phyloP scores from a whole-genome alignment of 805 yeast genomes.

The Metschnikowia lachancei region DNA sequence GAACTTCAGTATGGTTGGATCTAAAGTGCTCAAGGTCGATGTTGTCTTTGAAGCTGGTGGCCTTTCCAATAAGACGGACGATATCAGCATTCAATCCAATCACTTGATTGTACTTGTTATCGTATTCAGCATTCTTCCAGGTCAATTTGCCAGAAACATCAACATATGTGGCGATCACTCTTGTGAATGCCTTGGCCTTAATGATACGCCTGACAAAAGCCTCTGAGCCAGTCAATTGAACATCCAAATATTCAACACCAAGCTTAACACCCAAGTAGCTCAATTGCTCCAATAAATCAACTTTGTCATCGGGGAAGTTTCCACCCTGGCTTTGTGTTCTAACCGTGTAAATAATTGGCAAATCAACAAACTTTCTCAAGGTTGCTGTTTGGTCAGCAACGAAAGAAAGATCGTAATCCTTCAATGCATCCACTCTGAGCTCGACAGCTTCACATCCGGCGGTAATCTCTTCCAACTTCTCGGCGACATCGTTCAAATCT shows the following conservation, averaged over 20 bases:
- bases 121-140: conserved; percentile 77
- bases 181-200: conserved; percentile 55
- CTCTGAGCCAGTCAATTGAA: conserved; percentile 70
- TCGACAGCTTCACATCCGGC: conserved; percentile 82
- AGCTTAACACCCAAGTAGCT: conserved; percentile 63
- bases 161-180: conserved; percentile 80
- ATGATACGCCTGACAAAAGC: conserved; percentile 51
- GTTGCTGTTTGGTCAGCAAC: conserved; percentile 73
- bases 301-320: conserved; percentile 59
- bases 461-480: conserved; percentile 51
- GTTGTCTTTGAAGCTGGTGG: conserved; percentile 64
- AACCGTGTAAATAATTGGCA: conserved; percentile 81
- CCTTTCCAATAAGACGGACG: conserved; percentile 81
- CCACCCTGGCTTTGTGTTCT: conserved; percentile 85
- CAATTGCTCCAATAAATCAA: conserved; percentile 47
- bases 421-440: conserved; percentile 71
- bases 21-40: conserved; percentile 69
- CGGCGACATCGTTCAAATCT: conserved; percentile 47
- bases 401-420: conserved; percentile 47
- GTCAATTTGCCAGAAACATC: conserved; percentile 60
- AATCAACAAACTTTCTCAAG: conserved; percentile 57
- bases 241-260: conserved; percentile 78
- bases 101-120: conserved; percentile 66
- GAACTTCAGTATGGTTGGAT: conserved; percentile 48
- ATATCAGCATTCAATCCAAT: conserved; percentile 63